Percentiles rank a stretch among this genome's conserved stretches.
Conservation (phyloP, 2,329 filamentous ascomycete species). For the Tolypocladium paradoxum region DNA sequence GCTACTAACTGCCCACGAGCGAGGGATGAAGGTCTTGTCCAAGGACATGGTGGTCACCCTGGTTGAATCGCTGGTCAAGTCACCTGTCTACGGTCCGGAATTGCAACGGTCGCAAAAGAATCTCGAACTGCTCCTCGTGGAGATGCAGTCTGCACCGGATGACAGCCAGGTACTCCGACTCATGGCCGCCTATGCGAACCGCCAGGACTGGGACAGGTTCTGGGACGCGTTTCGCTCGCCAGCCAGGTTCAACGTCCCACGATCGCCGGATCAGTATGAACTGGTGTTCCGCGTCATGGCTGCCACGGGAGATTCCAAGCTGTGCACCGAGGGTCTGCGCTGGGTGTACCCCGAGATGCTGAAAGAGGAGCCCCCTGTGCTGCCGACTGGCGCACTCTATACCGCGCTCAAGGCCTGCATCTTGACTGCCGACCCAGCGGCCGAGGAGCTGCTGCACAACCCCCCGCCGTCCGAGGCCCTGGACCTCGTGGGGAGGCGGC, state of each 20-base stretch:
- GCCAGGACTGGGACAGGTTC: conserved; percentile 42
- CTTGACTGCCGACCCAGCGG: conserved; percentile 39
- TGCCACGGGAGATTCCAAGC: conserved; percentile 26
- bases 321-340: conserved; percentile 37
- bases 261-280: conserved; percentile 44
- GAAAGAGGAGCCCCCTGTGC: conserved; percentile 39
- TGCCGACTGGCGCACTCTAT: conserved; percentile 31
- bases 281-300: conserved; percentile 40
- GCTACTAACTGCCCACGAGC: conserved; percentile 32
- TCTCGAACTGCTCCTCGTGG: conserved; percentile 33
- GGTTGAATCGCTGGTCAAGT: conserved; percentile 27
- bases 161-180: conserved; percentile 28
- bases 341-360: conserved; percentile 49
- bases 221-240: conserved; percentile 51
- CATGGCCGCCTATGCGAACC: conserved; percentile 34
- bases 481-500: conserved; percentile 7
- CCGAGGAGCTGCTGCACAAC: conserved; percentile 21
- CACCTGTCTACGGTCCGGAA: conserved; percentile 17
- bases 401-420: conserved; percentile 43
- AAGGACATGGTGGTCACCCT: conserved; percentile 38
- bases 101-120: conserved; percentile 30
- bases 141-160: conserved; percentile 26
- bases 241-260: conserved; percentile 34
- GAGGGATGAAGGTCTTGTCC: conserved; percentile 30
- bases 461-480: conserved; percentile 5